Evolutionary conservation across 371 early-diverging fungal genomes (phyloP).

Genomic region (Mucor saturninus): DNA sequence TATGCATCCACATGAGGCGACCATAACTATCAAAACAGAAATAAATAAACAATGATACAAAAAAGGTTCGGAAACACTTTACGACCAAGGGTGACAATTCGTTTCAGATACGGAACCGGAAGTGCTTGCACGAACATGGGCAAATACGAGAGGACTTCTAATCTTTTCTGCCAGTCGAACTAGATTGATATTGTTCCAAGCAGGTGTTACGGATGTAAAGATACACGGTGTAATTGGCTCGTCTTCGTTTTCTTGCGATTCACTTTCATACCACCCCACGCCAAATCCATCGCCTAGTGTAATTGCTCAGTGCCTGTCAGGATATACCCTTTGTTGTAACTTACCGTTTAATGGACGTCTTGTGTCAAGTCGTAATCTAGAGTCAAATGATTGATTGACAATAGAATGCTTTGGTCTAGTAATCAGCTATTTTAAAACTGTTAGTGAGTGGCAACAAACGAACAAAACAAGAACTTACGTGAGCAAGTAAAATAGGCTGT

Average conservation of each 20-base stretch:
- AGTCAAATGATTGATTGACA: slow-evolving; percentile 82
- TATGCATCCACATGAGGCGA: slow-evolving; percentile 90
- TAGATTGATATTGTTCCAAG: slow-evolving; percentile 87
- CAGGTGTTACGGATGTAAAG: slow-evolving; percentile 86
- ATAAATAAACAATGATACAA: neutral
- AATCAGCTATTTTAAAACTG: slow-evolving; percentile 43
- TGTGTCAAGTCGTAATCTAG: slow-evolving; percentile 68
- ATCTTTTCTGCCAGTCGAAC: slow-evolving; percentile 82
- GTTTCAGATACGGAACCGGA: slow-evolving; percentile 82
- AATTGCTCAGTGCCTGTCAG: neutral
- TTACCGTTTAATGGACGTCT: slow-evolving; percentile 76
- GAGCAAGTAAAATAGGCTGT: slow-evolving; percentile 74
- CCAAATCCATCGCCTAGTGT: slow-evolving; percentile 83
- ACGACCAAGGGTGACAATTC: slow-evolving; percentile 83
- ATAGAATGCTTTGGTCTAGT: slow-evolving; percentile 85
- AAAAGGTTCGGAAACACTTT: slow-evolving; percentile 23
- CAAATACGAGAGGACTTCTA: slow-evolving; percentile 79
- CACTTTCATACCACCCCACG: slow-evolving; percentile 79
- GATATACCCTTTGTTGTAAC: neutral
- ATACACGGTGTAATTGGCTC: slow-evolving; percentile 73
- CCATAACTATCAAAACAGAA: slow-evolving; percentile 54
- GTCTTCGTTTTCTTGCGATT: slow-evolving; percentile 33
- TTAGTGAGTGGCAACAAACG: neutral
- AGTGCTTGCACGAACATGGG: slow-evolving; percentile 85
- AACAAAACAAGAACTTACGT: slow-evolving; percentile 39